These are phyloP conservation scores for Ephemerocybe angulata DNA, from an alignment of 768 basidiomycete species.

Conservation along the genomic window DNA sequence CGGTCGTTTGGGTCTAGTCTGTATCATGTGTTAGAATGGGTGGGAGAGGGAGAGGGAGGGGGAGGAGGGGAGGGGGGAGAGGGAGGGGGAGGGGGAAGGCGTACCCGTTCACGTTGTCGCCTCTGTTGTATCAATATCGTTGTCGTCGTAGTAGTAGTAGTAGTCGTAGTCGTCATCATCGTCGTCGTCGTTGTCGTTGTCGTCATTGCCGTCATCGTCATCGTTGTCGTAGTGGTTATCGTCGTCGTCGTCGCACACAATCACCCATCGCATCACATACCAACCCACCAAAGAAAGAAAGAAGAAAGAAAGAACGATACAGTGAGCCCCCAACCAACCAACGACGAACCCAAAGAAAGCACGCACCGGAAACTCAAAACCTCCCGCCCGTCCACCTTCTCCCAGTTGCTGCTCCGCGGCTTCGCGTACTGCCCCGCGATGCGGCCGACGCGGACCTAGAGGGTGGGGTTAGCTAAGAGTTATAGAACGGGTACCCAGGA, in stretches of 20 bases:
- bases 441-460: constrained; percentile 75
- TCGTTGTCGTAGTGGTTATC: too few species aligned
- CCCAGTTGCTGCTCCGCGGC: constrained; percentile 81
- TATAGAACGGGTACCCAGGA: too few species aligned
- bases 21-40: constrained; percentile 10
- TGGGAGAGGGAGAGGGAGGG: background rate
- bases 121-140: too few species aligned
- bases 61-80: background rate
- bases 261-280: too few species aligned
- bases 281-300: constrained; percentile 2
- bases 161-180: too few species aligned
- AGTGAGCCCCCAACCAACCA: background rate
- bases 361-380: constrained; percentile 83
- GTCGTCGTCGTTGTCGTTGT: too few species aligned
- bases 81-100: constrained; percentile 15
- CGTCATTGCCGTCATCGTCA: too few species aligned
- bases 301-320: constrained; percentile 1
- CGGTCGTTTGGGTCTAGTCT: constrained; percentile 75
- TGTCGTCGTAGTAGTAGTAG: too few species aligned
- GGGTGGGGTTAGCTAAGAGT: constrained; percentile 8
- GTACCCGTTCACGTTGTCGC: constrained; percentile 94
- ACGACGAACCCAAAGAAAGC: background rate
- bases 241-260: too few species aligned
- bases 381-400: constrained; percentile 70
- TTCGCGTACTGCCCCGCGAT: constrained; percentile 98